A percentile compares a stretch with the other conserved stretches of the same genome.
Evolutionary conservation across 2,329 filamentous ascomycete genomes (phyloP).

Genomic region (Ophiocordyceps unilateralis): DNA sequence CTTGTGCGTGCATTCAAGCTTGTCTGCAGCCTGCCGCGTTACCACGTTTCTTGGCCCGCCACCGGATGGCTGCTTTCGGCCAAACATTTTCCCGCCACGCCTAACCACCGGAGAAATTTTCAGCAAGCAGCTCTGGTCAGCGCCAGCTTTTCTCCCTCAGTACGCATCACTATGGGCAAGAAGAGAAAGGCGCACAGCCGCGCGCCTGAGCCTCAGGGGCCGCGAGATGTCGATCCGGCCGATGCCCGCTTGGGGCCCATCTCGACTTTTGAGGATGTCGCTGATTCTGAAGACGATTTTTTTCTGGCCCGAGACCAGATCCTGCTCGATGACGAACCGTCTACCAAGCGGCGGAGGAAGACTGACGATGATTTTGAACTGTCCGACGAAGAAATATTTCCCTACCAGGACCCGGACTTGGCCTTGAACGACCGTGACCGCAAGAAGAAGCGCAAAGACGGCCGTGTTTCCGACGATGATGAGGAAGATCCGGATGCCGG

Average conservation of each 20-base stretch:
- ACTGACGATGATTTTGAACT: constrained; percentile 50
- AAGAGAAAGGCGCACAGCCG: constrained; percentile 53
- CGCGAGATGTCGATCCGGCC: constrained; percentile 34
- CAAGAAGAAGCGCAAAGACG: constrained; percentile 13
- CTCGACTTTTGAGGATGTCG: constrained; percentile 63
- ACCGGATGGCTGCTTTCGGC: too few relatives aligned
- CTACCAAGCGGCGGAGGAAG: constrained; percentile 59
- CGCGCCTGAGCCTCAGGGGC: constrained; percentile 26
- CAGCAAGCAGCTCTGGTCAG: too few relatives aligned
- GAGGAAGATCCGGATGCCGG: constrained; percentile 37
- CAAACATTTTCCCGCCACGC: too few relatives aligned
- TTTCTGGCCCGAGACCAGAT: constrained; percentile 76
- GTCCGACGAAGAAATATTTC: constrained; percentile 46
- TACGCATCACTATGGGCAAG: constrained; percentile 40
- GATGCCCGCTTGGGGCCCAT: constrained; percentile 46
- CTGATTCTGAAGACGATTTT: constrained; percentile 89
- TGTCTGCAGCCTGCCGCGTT: too few relatives aligned
- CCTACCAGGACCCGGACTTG: constrained; percentile 25
- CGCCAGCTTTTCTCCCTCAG: too few relatives aligned
- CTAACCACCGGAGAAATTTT: too few relatives aligned
- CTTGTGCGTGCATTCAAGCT: too few relatives aligned
- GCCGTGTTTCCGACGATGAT: constrained; percentile 24
- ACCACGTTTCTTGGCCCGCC: too few relatives aligned
- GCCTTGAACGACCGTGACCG: constrained; percentile 29
- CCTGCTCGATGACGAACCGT: constrained; percentile 64